Base-by-base conservation (phyloP, 768 basidiomycete genomes). In the Tylopilus vinaceipallidus region DNA sequence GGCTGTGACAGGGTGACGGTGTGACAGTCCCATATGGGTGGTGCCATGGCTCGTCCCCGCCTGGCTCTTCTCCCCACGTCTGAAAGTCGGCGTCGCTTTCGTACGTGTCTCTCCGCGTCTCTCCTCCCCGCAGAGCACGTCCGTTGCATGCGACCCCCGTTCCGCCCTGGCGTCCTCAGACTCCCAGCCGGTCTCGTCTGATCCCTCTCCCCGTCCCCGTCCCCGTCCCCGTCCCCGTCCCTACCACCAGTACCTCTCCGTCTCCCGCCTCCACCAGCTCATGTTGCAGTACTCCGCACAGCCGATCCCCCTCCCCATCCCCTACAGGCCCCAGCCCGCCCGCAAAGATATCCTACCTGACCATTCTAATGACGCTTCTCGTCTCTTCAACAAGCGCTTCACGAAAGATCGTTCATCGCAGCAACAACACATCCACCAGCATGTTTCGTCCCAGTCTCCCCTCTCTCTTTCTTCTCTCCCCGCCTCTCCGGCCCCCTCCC, bases 261-360 rank as follows among this genome's bases (percentile, higher is more conserved):
- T 64, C 34, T 64, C 61, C 49, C 58, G 42, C 35, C 58, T 63
- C 11, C 61, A 55, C 55, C 55, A 65, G 56, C 75, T 67, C 70
- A 84, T 84, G 82, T 79, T 83, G 78, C 81, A 82, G 72, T 80
- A 79, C 8, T 68, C 66, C 19, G 68, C 68, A 3, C 66, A 68
- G 45, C 66, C 67, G 27, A 67, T 67, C 11, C 53, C 67, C 38
- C 66, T 69, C 17, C 62, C 67, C 54, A 58, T 69, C 39, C 24
- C 68, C 17, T 69, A 67, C 55, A 67, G 56, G 39, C 35, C 60
- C 17, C 61, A 63, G 16, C 20, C 56, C 1, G 42, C 57, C 34
- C 65, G 67, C 56, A 67, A 63, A 67, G 65, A 67, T 61, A 69
- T 68, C 55, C 33, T 61, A 65, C 54, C 52, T 17, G 62, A 64